Conservation (phyloP, 1,284 basidiomycete species). For the Leucoagaricus sp. region DNA sequence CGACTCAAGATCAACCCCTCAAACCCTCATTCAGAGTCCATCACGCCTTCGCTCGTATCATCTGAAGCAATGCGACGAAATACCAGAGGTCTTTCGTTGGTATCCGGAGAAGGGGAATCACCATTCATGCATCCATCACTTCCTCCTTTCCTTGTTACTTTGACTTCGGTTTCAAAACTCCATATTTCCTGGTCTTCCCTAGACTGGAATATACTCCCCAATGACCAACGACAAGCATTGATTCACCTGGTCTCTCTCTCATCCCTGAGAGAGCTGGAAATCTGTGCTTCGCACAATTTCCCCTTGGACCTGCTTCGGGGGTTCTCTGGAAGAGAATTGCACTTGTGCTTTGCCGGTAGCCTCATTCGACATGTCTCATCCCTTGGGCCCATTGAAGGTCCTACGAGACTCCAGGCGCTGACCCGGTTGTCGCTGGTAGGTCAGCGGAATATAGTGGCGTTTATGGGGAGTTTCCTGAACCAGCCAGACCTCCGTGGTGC, state of each 20-base stretch:
- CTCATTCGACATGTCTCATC: neutral
- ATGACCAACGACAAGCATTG: neutral
- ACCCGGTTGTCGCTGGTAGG: neutral
- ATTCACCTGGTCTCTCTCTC: neutral
- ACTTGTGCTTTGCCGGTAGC: neutral
- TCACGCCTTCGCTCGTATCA: neutral
- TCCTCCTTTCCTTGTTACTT: neutral
- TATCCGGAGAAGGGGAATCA: constrained; percentile 1
- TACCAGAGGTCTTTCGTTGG: neutral
- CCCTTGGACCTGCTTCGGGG: constrained; percentile 10
- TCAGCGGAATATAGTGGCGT: constrained; percentile 1
- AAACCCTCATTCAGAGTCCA: neutral
- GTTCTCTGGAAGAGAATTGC: neutral
- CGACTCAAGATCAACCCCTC: constrained; percentile 5
- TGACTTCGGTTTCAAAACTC: neutral
- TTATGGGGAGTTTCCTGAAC: constrained; percentile 3
- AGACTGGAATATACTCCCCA: constrained; percentile 1
- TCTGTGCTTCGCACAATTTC: constrained; percentile 6
- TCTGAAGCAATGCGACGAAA: neutral
- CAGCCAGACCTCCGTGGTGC: neutral
- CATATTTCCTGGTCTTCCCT: constrained; percentile 9
- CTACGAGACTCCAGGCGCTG: neutral
- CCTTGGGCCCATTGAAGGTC: neutral
- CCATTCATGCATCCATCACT: constrained; percentile 4
- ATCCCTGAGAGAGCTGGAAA: neutral